These are phyloP conservation scores for Penicillium pancosmium DNA, from an alignment of 495 filamentous ascomycete species.

Conservation along the genomic window DNA sequence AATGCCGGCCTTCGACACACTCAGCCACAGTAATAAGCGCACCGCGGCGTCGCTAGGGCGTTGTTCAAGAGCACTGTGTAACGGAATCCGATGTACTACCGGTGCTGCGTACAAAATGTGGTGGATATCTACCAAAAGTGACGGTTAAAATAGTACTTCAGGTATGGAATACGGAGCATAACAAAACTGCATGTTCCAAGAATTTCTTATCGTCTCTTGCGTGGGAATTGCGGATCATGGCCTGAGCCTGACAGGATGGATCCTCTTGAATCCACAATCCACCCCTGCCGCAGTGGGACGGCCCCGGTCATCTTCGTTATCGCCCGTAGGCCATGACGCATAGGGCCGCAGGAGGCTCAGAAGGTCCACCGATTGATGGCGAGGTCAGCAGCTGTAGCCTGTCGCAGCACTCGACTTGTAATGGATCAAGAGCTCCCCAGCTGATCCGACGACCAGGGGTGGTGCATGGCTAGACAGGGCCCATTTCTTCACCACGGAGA, in stretches of 20 bases:
- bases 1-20: conserved; percentile 1
- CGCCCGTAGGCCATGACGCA: conserved; percentile 11
- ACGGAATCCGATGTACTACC: not conserved
- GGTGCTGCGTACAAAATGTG: too few relatives aligned
- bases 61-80: conserved; percentile 4
- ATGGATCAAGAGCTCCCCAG: not conserved
- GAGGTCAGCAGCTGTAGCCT: not conserved
- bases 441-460: conserved; percentile 1
- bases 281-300: conserved; percentile 10
- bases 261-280: conserved; percentile 10
- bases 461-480: not conserved
- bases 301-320: conserved; percentile 5
- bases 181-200: not conserved
- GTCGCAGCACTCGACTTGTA: not conserved
- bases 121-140: too few relatives aligned
- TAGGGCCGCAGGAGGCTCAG: conserved; percentile 1
- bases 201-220: not conserved
- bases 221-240: not conserved
- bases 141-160: not conserved
- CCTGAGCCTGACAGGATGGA: conserved; percentile 12
- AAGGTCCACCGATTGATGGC: not conserved
- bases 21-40: not conserved
- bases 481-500: conserved; percentile 3
- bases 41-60: not conserved
- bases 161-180: not conserved